Base-by-base conservation (phyloP, 2,329 filamentous ascomycete genomes). In the Xylariaceae sp. region DNA sequence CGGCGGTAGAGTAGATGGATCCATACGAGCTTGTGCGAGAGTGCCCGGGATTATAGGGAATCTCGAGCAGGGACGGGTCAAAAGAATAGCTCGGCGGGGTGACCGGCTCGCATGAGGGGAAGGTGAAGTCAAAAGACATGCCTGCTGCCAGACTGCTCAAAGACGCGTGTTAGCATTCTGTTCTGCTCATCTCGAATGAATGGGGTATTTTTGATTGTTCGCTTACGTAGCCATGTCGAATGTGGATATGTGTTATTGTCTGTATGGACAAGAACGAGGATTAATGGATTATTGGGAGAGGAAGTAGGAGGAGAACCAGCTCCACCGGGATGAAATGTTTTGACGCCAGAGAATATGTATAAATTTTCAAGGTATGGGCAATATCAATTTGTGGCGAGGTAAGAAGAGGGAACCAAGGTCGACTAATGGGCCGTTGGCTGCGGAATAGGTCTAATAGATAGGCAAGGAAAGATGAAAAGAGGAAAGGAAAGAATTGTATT, bases 21-120 rank as follows among this genome's bases (percentile, higher is more conserved):
- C 81, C 80, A 65, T 85, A 83, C 61, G 87, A 89, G 54, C 81
- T 79, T 66, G 83, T 83, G 67, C 85, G 84, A 70, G 76, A 78
- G 70, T 89, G 85, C 60, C 75, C 76, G 55, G 73, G 73, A 68
- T 71, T 70, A 70, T 74, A 83, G 20, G 81, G 75, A 56, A 83
- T 76, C 60, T 83, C 80, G 59, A 84, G 74, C 53, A 85, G 73
- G 50, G 81, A 77, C 37, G 79, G 73, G 63, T 85, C 81, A 72
- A 84, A 84, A 55, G 75, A 74, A 68, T 78, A 82, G 65, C 73
- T 76, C 50, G 78, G 79, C 52, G 78, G 77, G 8, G 79, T 80
- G 59, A 69, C 67, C 50, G 79, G 76, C 61, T 79, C 78, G 71
- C 78, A 81, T 35, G 76, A 73, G 55, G 79, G 77, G 64, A 83